Conservation (phyloP, 148 eudicot genomes). For the Cornus controversa region DNA sequence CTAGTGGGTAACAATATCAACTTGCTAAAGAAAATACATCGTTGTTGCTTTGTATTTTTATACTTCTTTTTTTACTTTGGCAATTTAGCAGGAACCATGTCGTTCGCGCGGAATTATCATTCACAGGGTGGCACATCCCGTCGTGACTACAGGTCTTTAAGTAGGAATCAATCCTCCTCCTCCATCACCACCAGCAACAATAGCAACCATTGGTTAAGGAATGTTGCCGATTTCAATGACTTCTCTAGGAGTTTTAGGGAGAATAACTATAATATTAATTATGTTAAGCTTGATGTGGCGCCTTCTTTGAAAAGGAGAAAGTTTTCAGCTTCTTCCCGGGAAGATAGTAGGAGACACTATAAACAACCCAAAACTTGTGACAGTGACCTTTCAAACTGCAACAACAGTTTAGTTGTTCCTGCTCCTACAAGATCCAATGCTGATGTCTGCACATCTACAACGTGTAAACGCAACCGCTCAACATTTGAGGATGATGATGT, state of each 20-base stretch:
- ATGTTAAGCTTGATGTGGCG: constrained; percentile 29
- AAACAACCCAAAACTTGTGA: constrained; percentile 29
- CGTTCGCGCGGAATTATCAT: constrained; percentile 43
- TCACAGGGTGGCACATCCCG: constrained; percentile 50
- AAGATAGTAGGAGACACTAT: constrained; percentile 36
- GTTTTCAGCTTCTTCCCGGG: constrained; percentile 50
- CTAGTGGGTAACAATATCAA: too few species aligned
- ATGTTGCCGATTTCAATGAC: constrained; percentile 28
- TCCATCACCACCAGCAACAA: constrained; percentile 31
- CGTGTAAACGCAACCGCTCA: constrained; percentile 68
- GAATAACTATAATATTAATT: constrained; percentile 19
- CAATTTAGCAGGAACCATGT: constrained; percentile 50
- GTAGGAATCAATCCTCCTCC: constrained; percentile 27
- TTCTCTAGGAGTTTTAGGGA: constrained; percentile 31
- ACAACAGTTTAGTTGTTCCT: constrained; percentile 24
- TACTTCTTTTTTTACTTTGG: not conserved
- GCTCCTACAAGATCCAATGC: constrained; percentile 40
- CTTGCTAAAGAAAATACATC: not conserved
- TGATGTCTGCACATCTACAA: constrained; percentile 25
- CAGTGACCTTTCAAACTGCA: constrained; percentile 17
- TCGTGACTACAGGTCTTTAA: constrained; percentile 38
- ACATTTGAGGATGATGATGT: constrained; percentile 55
- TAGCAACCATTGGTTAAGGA: constrained; percentile 20
- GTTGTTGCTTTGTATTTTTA: not conserved
- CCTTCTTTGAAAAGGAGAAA: constrained; percentile 70